phyloP scores from a whole-genome alignment of 768 basidiomycete genomes.

The Hericium coralloides region DNA sequence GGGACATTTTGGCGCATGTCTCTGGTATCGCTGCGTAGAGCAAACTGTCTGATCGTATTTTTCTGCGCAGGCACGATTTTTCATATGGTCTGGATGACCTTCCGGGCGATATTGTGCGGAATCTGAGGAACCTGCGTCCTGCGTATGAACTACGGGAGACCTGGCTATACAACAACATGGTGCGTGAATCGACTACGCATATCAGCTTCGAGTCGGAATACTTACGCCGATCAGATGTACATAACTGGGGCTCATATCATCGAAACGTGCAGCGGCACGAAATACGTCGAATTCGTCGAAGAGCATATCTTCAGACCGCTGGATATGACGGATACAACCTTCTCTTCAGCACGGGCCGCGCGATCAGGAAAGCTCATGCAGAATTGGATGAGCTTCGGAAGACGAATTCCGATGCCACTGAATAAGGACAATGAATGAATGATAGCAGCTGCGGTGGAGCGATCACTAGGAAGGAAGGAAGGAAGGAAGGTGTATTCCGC shows the following conservation, averaged over 20 bases:
- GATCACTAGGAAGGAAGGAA: conserved; percentile 24
- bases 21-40: conserved; percentile 25
- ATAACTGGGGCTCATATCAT: conserved; percentile 27
- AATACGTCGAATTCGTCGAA: conserved; percentile 31
- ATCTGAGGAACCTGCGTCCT: conserved; percentile 24
- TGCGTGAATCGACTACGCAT: conserved; percentile 2
- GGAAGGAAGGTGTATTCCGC: no score
- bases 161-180: conserved; percentile 33
- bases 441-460: background rate
- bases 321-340: conserved; percentile 33
- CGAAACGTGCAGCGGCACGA: conserved; percentile 21
- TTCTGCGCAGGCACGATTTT: conserved; percentile 3
- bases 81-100: background rate
- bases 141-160: conserved; percentile 29
- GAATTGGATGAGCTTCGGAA: conserved; percentile 24
- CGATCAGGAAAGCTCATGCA: conserved; percentile 25
- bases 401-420: conserved; percentile 26
- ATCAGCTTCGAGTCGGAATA: background rate
- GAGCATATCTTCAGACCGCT: conserved; percentile 33
- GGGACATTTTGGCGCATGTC: conserved; percentile 31
- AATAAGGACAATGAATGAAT: conserved; percentile 13
- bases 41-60: conserved; percentile 16
- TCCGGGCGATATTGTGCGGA: conserved; percentile 2
- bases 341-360: conserved; percentile 24
- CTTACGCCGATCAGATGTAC: conserved; percentile 28